Conservation (phyloP, 2,329 filamentous ascomycete species). For the Arachnomyces sp. region DNA sequence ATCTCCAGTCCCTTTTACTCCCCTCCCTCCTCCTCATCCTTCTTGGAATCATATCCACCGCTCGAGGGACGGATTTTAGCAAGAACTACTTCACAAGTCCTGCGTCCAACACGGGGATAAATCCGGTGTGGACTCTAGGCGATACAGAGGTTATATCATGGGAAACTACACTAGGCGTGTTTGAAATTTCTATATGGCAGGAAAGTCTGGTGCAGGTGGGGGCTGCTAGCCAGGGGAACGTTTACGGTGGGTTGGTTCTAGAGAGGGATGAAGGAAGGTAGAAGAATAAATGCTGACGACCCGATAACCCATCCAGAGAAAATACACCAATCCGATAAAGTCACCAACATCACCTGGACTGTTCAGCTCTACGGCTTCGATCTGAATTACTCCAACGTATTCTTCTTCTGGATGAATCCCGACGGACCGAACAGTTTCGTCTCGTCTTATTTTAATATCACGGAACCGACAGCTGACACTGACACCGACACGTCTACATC, state of each 20-base stretch:
- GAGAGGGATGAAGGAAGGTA: neutral
- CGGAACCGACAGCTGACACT: neutral
- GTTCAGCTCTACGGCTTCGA: slow-evolving; percentile 6
- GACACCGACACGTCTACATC: too few relatives aligned
- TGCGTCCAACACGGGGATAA: too few relatives aligned
- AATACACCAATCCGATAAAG: slow-evolving; percentile 7
- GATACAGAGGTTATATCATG: too few relatives aligned
- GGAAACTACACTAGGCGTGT: slow-evolving; percentile 1
- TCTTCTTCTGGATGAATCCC: slow-evolving; percentile 8
- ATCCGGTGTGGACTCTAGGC: too few relatives aligned
- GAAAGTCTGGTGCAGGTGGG: slow-evolving; percentile 6
- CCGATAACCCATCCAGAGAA: slow-evolving; percentile 8
- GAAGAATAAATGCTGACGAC: too few relatives aligned
- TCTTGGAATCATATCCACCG: too few relatives aligned
- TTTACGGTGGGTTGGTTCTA: slow-evolving; percentile 10
- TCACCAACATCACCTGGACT: slow-evolving; percentile 9
- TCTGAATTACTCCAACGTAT: slow-evolving; percentile 3
- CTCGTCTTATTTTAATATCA: slow-evolving; percentile 7
- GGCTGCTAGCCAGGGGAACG: slow-evolving; percentile 9
- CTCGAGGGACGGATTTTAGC: too few relatives aligned
- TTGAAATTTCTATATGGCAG: slow-evolving; percentile 15
- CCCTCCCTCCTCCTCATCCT: too few relatives aligned
- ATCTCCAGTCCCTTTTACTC: too few relatives aligned
- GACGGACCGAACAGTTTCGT: neutral
- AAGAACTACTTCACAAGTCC: too few relatives aligned